Percentiles rank a stretch among this genome's conserved stretches.
These are phyloP conservation scores for Teunomyces panamensis DNA, from an alignment of 805 yeast genomes.

Conservation along the genomic window DNA sequence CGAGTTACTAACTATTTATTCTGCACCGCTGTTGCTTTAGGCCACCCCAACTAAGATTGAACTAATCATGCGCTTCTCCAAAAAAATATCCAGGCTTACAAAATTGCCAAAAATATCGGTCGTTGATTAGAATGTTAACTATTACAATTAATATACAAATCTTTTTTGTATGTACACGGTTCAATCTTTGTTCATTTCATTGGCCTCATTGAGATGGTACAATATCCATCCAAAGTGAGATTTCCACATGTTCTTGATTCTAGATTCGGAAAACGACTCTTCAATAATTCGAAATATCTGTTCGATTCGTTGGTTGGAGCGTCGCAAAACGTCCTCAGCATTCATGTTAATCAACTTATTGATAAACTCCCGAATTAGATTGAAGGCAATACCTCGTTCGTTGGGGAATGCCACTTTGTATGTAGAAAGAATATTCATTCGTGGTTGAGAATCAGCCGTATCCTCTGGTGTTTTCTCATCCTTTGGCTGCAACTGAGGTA, in stretches of 20 bases:
- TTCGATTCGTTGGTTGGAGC: slow-evolving; percentile 10
- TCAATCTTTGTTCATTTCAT: not conserved
- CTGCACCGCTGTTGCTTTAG: not conserved
- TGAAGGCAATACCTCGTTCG: slow-evolving; percentile 19
- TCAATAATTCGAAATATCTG: slow-evolving; percentile 17
- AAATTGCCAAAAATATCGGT: not conserved
- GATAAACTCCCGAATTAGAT: slow-evolving; percentile 21
- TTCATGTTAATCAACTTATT: slow-evolving; percentile 9
- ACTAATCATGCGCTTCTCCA: not conserved
- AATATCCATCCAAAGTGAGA: slow-evolving; percentile 14
- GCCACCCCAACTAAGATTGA: not conserved
- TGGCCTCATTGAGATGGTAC: not conserved
- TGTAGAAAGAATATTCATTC: not conserved
- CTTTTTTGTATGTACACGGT: slow-evolving; percentile 1
- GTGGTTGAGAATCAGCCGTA: not conserved
- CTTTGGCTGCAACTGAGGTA: not conserved
- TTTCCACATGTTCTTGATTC: slow-evolving; percentile 19
- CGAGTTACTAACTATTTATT: not conserved
- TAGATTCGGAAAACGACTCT: slow-evolving; percentile 16
- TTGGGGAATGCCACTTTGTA: slow-evolving; percentile 16
- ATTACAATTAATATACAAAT: not conserved
- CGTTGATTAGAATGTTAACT: not conserved
- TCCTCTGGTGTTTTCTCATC: not conserved
- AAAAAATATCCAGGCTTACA: not conserved
- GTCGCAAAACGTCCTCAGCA: slow-evolving; percentile 2